Conservation (phyloP, 441 rosid genomes). For the Pelargonium citronellum region DNA sequence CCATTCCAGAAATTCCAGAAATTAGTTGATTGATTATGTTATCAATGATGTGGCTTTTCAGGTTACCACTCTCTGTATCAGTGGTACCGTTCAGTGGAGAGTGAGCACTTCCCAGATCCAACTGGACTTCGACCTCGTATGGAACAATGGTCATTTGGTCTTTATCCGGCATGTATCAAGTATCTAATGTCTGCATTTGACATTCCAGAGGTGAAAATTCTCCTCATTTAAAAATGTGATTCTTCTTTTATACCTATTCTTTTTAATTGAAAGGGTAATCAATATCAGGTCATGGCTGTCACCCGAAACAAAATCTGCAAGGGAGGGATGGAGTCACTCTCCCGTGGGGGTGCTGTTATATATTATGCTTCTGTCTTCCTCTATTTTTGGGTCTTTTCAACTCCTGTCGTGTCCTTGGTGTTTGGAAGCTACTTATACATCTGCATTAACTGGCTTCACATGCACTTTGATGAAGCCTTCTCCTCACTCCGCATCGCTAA, state of each 20-base stretch:
- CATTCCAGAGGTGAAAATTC: conserved; percentile 77
- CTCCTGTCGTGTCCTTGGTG: conserved; percentile 87
- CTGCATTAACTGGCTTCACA: conserved; percentile 93
- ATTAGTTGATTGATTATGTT: conserved; percentile 6
- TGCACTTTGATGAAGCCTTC: conserved; percentile 98
- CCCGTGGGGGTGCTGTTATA: conserved; percentile 80
- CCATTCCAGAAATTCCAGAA: conserved; percentile 3
- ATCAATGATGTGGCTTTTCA: conserved; percentile 24
- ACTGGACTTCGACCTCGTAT: conserved; percentile 93
- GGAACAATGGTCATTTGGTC: conserved; percentile 96
- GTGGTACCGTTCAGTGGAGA: conserved; percentile 94
- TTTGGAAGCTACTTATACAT: conserved; percentile 95
- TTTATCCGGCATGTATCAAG: conserved; percentile 97
- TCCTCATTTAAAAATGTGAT: conserved; percentile 7
- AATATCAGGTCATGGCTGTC: conserved; percentile 88
- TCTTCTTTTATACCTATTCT: background rate
- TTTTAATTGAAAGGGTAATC: conserved; percentile 14
- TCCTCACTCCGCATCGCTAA: conserved; percentile 97
- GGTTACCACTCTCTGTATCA: conserved; percentile 91
- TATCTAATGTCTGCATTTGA: conserved; percentile 99
- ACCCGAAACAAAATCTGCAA: conserved; percentile 83
- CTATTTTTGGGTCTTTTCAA: conserved; percentile 97
- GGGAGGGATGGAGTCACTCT: conserved; percentile 64
- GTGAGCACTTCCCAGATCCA: conserved; percentile 96
- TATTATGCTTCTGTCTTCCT: conserved; percentile 94